These are phyloP conservation scores for Pythium dissimile DNA, from an alignment of 352 stramenopile genomes.

Conservation along the genomic window DNA sequence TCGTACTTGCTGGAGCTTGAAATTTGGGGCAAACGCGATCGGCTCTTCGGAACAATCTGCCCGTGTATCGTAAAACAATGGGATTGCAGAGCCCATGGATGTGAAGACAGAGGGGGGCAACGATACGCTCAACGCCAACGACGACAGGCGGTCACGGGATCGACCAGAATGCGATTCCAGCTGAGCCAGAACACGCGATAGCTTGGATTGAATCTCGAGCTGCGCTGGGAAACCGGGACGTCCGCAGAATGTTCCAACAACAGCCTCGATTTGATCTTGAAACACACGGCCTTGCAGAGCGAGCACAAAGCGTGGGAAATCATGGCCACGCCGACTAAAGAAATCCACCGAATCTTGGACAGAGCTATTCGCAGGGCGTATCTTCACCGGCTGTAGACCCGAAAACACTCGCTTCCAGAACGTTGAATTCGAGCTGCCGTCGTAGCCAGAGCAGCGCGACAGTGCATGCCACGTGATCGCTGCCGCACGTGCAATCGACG, in stretches of 20 bases:
- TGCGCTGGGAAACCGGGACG: not conserved
- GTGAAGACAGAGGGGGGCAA: not conserved
- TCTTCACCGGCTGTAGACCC: not conserved
- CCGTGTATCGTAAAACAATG: not conserved
- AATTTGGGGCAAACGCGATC: no score
- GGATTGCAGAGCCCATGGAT: not conserved
- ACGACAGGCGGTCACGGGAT: no score
- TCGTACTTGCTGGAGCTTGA: not conserved
- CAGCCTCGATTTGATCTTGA: not conserved
- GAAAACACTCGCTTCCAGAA: constrained; percentile 12
- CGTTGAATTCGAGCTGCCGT: not conserved
- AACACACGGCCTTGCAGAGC: not conserved
- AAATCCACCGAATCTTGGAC: not conserved
- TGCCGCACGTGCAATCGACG: not conserved
- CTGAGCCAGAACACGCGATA: not conserved
- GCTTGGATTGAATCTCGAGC: not conserved
- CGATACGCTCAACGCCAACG: not conserved
- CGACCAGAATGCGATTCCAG: no score
- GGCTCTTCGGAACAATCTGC: no score
- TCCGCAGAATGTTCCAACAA: not conserved
- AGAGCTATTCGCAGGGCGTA: not conserved
- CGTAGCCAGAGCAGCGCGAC: not conserved
- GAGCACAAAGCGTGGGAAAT: not conserved
- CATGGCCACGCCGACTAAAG: not conserved
- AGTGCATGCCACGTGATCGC: not conserved